Conservation (phyloP, 345 rosid species). For the Linum trigynum region DNA sequence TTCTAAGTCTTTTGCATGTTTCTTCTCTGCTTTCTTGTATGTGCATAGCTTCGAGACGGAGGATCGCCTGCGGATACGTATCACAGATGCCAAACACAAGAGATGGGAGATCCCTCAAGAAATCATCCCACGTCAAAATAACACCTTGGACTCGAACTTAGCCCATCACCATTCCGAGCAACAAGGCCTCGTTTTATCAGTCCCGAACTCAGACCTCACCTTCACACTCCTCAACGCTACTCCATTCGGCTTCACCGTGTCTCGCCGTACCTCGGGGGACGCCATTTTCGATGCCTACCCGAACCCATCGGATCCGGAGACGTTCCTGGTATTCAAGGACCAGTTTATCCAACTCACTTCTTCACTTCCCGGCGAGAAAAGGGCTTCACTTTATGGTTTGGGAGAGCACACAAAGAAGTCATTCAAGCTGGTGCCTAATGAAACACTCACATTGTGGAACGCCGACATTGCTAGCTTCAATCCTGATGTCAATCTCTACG, state of each 20-base stretch:
- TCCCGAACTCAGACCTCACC: slow-evolving; percentile 43
- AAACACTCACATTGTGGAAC: slow-evolving; percentile 52
- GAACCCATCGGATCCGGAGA: slow-evolving; percentile 15
- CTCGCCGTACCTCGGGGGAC: slow-evolving; percentile 53
- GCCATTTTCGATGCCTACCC: slow-evolving; percentile 48
- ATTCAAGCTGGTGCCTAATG: slow-evolving; percentile 29
- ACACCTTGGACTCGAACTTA: slow-evolving; percentile 5
- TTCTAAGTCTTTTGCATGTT: not conserved
- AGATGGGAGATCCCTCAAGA: slow-evolving; percentile 59
- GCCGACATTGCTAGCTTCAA: slow-evolving; percentile 30
- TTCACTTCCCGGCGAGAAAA: slow-evolving; percentile 35
- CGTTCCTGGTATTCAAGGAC: slow-evolving; percentile 55
- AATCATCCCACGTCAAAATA: slow-evolving; percentile 4
- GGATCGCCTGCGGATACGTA: slow-evolving; percentile 42
- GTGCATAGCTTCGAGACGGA: slow-evolving; percentile 36
- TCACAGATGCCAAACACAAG: slow-evolving; percentile 32
- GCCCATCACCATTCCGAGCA: not conserved
- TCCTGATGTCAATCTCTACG: slow-evolving; percentile 50
- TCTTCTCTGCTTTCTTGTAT: not conserved
- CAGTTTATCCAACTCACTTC: slow-evolving; percentile 64
- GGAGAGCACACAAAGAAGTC: slow-evolving; percentile 70
- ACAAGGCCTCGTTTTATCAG: slow-evolving; percentile 7
- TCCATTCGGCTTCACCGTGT: slow-evolving; percentile 54
- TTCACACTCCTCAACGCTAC: slow-evolving; percentile 48
- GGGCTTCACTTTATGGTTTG: slow-evolving; percentile 53